Conservation (phyloP, 768 basidiomycete genomes). For the Lentinula edodes region DNA sequence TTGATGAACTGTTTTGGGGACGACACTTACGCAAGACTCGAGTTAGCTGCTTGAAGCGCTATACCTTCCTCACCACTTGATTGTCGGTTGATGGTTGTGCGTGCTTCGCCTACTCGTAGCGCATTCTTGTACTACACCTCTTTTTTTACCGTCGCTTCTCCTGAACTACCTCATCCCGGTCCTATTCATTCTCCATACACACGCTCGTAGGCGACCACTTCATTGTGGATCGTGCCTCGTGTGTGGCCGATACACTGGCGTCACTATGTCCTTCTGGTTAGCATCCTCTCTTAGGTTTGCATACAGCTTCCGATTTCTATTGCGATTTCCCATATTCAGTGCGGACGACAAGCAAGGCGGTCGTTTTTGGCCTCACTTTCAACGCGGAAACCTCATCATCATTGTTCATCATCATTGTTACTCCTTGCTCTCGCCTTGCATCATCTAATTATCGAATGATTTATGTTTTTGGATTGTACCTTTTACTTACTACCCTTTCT, state of each 20-base stretch:
- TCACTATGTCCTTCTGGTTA: constrained; percentile 23
- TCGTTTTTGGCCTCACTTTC: background rate
- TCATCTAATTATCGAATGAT: constrained; percentile 11
- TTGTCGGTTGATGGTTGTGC: constrained; percentile 35
- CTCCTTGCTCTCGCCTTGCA: constrained; percentile 2
- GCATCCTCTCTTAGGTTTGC: background rate
- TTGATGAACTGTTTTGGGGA: constrained; percentile 43
- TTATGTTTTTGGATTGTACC: constrained; percentile 9
- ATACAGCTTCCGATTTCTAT: background rate
- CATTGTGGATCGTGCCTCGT: constrained; percentile 76
- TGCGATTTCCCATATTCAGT: background rate
- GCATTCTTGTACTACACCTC: constrained; percentile 47
- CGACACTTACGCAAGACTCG: constrained; percentile 71
- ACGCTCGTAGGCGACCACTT: constrained; percentile 75
- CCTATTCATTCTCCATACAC: constrained; percentile 45
- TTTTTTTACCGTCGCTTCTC: constrained; percentile 33
- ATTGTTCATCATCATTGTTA: background rate
- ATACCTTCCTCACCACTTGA: constrained; percentile 37
- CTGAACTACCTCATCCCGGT: constrained; percentile 37
- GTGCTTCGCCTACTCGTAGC: constrained; percentile 44
- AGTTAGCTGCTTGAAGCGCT: constrained; percentile 48
- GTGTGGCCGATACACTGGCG: constrained; percentile 71
- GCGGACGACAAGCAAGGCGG: background rate
- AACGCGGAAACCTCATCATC: background rate
- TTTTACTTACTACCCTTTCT: background rate